phyloP scores from a whole-genome alignment of 2,329 filamentous ascomycete genomes.

The Cladosporium halotolerans region DNA sequence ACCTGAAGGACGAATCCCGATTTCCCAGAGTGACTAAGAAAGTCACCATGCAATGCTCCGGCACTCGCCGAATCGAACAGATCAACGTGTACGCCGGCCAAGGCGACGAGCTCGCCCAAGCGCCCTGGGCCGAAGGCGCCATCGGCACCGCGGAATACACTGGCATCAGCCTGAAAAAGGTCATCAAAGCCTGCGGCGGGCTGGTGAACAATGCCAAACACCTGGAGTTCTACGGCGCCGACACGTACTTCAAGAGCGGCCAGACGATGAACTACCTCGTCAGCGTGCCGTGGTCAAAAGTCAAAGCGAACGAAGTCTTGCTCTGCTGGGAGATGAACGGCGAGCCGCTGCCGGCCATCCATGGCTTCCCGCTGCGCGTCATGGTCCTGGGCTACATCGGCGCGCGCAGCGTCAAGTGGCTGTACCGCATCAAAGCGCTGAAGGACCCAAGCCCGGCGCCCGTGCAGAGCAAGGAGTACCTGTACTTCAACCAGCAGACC shows the following conservation, averaged over 20 bases:
- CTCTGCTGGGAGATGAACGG: conserved; percentile 69
- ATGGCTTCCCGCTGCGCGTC: conserved; percentile 57
- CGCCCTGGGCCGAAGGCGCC: conserved; percentile 55
- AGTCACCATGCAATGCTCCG: conserved; percentile 56
- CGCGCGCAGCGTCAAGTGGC: conserved; percentile 58
- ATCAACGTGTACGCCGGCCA: conserved; percentile 49
- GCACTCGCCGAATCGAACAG: conserved; percentile 56
- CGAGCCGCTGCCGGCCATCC: conserved; percentile 56
- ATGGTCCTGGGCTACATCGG: conserved; percentile 61
- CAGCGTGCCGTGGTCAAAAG: conserved; percentile 56
- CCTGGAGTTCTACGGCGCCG: conserved; percentile 55
- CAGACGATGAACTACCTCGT: conserved; percentile 57
- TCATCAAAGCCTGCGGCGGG: conserved; percentile 58
- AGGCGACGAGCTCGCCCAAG: conserved; percentile 41
- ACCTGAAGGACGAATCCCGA: conserved; percentile 47
- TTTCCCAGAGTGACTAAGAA: conserved; percentile 50
- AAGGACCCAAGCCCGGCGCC: conserved; percentile 46
- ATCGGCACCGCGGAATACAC: conserved; percentile 57
- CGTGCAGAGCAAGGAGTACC: conserved; percentile 53
- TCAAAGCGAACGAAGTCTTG: conserved; percentile 58
- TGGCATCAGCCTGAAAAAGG: conserved; percentile 53
- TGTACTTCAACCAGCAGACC: conserved; percentile 56
- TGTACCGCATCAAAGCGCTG: conserved; percentile 54
- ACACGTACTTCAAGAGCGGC: conserved; percentile 57
- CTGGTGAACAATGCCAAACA: conserved; percentile 37